phyloP scores from a whole-genome alignment of 164 flowering plant species.

The Saururus chinensis region DNA sequence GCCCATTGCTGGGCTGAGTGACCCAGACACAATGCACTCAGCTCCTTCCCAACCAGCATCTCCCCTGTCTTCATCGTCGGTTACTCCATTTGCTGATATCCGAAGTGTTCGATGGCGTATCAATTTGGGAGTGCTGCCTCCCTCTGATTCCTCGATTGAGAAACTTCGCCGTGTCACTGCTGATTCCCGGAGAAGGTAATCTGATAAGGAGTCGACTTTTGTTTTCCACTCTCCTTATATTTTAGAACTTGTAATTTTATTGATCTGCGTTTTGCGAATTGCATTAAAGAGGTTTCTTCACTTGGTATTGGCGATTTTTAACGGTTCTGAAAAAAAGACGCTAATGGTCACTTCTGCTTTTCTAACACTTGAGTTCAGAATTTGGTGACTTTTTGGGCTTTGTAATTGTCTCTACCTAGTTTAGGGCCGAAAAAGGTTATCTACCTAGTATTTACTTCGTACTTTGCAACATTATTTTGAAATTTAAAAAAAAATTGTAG shows the following conservation, averaged over 20 bases:
- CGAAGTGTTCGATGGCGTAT: slow-evolving; percentile 91
- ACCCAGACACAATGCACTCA: slow-evolving; percentile 8
- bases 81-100: slow-evolving; percentile 26
- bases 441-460: no score
- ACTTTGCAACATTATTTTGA: no score
- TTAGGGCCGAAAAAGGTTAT: no score
- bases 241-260: background rate
- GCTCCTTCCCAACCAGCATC: slow-evolving; percentile 2
- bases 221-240: background rate
- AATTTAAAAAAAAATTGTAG: no score
- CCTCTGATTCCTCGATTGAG: slow-evolving; percentile 40
- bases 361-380: no score
- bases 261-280: no score
- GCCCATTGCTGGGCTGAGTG: background rate
- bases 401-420: no score
- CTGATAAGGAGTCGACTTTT: background rate
- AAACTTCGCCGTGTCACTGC: slow-evolving; percentile 89
- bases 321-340: no score
- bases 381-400: no score
- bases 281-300: no score
- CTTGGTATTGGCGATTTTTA: no score
- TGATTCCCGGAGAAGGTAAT: slow-evolving; percentile 71
- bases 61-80: slow-evolving; percentile 1
- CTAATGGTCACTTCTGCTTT: no score
- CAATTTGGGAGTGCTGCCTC: slow-evolving; percentile 71